A percentile compares a stretch with the other conserved stretches of the same genome.
phyloP scores from a whole-genome alignment of 2,329 filamentous ascomycete species.

The Trichoderma semiorbis region DNA sequence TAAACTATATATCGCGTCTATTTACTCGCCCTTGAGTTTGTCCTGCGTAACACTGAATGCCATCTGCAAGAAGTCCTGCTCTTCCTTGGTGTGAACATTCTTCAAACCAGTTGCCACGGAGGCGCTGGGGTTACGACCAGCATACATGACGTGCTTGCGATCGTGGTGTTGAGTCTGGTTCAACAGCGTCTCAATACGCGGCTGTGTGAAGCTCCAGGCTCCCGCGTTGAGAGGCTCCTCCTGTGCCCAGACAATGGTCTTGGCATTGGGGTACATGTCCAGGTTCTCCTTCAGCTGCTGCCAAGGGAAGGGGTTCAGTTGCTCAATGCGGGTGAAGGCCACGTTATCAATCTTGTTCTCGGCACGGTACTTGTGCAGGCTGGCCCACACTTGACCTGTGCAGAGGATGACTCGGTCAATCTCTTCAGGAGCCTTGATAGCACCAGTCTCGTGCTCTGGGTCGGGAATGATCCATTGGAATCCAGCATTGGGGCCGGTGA shows the following conservation, averaged over 20 bases:
- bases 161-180: slow-evolving; percentile 92
- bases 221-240: slow-evolving; percentile 98
- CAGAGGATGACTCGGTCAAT: slow-evolving; percentile 94
- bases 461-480: slow-evolving; percentile 98
- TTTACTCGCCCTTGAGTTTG: slow-evolving; percentile 65
- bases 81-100: slow-evolving; percentile 83
- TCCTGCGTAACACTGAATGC: slow-evolving; percentile 64
- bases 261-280: slow-evolving; percentile 93
- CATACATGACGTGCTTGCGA: slow-evolving; percentile 95
- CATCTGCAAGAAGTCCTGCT: slow-evolving; percentile 72
- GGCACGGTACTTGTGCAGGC: slow-evolving; percentile 85
- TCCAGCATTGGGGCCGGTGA: slow-evolving; percentile 76
- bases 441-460: slow-evolving; percentile 71
- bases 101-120: slow-evolving; percentile 94
- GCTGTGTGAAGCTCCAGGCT: slow-evolving; percentile 96
- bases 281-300: slow-evolving; percentile 94
- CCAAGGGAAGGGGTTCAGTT: slow-evolving; percentile 99
- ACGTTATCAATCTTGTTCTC: slow-evolving; percentile 84
- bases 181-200: slow-evolving; percentile 91
- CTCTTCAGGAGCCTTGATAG: slow-evolving; percentile 75
- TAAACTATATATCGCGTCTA: neutral
- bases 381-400: slow-evolving; percentile 88
- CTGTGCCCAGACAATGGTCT: slow-evolving; percentile 96
- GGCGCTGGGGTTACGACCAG: slow-evolving; percentile 87
- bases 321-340: slow-evolving; percentile 92